Evolutionary conservation across 1,139 yeast genomes (phyloP), one percentile per base, ranked within the genome.

Genomic region (Debaryomyces singareniensis): DNA sequence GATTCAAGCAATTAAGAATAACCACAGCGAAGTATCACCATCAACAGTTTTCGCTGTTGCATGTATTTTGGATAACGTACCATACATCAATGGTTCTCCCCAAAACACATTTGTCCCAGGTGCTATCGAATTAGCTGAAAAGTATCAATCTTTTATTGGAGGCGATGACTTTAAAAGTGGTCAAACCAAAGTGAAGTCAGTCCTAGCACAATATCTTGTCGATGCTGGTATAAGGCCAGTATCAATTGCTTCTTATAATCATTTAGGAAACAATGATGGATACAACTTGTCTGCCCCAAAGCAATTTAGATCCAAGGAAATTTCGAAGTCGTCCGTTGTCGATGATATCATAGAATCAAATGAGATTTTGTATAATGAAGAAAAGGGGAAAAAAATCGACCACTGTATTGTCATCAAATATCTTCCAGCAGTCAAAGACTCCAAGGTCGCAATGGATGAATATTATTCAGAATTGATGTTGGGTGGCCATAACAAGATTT

Each of bases 101-200:
- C 97, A 89, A 64, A 89, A 89, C 68, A 89, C 96, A 28, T 87
- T 89, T 64, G 95, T 86, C 37, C 96, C 96, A 25, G 97, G 97
- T 45, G 84, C 83, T 40, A 73, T 89, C 52, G 91, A 86, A 58
- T 74, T 89, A 47, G 95, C 96, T 31, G 95, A 87, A 61, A 57
- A 71, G 52, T 58, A 84, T 58, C 62, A 73, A 42, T 64, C 85
- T 22, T 85, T 82, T 55, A 86, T 89, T 51, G 97, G 95, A 37
- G 97, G 97, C 51, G 97, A 89, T 58, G 97, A 89, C 61, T 89
- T 89, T 74, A 89, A 89, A 71, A 78, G 91, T 49, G 97, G 97
- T 37, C 97, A 89, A 68, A 89, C 97, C 42, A 89, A 89, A 65
- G 65, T 89, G 52, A 89, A 89, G 68, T 86, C 96, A 15, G 97